Percentiles rank a stretch among this genome's conserved stretches.
Evolutionary conservation across 495 filamentous ascomycete genomes (phyloP).

Genomic region (Tricharina praecox): DNA sequence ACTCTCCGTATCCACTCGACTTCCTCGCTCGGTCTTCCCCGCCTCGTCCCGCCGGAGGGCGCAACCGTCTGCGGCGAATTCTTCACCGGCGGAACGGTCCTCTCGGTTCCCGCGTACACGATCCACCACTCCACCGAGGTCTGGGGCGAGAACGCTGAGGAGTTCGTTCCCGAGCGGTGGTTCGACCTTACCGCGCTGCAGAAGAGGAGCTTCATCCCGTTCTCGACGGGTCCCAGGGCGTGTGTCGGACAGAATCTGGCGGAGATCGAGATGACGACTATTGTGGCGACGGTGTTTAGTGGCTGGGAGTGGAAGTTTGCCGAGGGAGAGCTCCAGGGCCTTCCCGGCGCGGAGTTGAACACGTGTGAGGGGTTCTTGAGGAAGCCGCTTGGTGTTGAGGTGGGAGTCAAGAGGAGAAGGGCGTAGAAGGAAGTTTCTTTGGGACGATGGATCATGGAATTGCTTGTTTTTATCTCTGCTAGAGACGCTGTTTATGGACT

Average conservation of each 20-base stretch:
- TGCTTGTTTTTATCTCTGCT: no score
- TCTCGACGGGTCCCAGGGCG: constrained; percentile 60
- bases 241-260: constrained; percentile 80
- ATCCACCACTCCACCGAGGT: constrained; percentile 68
- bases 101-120: constrained; percentile 66
- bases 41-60: constrained; percentile 50
- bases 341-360: constrained; percentile 55
- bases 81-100: constrained; percentile 29
- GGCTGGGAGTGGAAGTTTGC: constrained; percentile 50
- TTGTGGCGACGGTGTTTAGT: constrained; percentile 57
- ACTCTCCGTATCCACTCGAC: constrained; percentile 81
- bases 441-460: no score
- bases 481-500: no score
- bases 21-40: constrained; percentile 73
- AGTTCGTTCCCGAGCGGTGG: constrained; percentile 67
- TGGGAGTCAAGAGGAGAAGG: constrained; percentile 46
- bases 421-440: not conserved
- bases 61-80: constrained; percentile 33
- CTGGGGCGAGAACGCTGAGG: constrained; percentile 65
- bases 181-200: constrained; percentile 42
- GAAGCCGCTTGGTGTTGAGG: constrained; percentile 61
- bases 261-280: constrained; percentile 82
- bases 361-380: constrained; percentile 78
- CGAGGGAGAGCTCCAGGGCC: constrained; percentile 7
- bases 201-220: constrained; percentile 69